These are phyloP conservation scores for Hawksworthiomyces lignivorus DNA, from an alignment of 2,329 filamentous ascomycete genomes.

Conservation along the genomic window DNA sequence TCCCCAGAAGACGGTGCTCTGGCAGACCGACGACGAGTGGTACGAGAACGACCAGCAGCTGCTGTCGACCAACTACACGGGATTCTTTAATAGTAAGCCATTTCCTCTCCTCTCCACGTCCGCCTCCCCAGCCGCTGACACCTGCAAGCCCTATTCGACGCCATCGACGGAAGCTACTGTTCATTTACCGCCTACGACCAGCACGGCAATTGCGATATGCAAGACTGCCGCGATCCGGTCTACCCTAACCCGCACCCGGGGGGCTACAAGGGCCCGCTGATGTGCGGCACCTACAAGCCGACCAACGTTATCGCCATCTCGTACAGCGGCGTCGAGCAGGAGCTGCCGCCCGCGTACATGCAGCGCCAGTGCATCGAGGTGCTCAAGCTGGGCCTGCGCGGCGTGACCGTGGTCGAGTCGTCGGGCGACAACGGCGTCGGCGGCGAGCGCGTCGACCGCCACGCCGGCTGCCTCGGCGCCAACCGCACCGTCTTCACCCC, in stretches of 20 bases:
- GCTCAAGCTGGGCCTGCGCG: constrained; percentile 38
- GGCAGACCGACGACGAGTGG: constrained; percentile 20
- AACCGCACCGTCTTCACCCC: no score
- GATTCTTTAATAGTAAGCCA: no score
- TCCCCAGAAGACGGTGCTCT: constrained; percentile 34
- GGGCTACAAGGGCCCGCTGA: constrained; percentile 38
- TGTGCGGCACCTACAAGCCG: constrained; percentile 28
- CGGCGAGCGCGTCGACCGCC: constrained; percentile 16
- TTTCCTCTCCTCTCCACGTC: no score
- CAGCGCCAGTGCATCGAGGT: constrained; percentile 33
- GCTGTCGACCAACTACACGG: no score
- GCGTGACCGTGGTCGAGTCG: constrained; percentile 32
- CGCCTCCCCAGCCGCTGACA: no score
- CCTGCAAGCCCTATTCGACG: constrained; percentile 38
- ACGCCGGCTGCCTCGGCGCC: constrained; percentile 28
- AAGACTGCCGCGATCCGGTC: constrained; percentile 20
- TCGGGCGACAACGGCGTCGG: constrained; percentile 35
- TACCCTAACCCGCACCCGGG: constrained; percentile 36
- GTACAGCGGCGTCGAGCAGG: constrained; percentile 42
- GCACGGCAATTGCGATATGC: no score
- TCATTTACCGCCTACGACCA: constrained; percentile 36
- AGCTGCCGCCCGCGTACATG: constrained; percentile 38
- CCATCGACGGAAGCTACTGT: constrained; percentile 42
- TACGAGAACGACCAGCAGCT: constrained; percentile 16
- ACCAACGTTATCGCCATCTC: constrained; percentile 47